A percentile compares a stretch with the other conserved stretches of the same genome.
These are phyloP conservation scores for Podospora pseudocomata DNA, from an alignment of 495 filamentous ascomycete genomes.

Conservation along the genomic window DNA sequence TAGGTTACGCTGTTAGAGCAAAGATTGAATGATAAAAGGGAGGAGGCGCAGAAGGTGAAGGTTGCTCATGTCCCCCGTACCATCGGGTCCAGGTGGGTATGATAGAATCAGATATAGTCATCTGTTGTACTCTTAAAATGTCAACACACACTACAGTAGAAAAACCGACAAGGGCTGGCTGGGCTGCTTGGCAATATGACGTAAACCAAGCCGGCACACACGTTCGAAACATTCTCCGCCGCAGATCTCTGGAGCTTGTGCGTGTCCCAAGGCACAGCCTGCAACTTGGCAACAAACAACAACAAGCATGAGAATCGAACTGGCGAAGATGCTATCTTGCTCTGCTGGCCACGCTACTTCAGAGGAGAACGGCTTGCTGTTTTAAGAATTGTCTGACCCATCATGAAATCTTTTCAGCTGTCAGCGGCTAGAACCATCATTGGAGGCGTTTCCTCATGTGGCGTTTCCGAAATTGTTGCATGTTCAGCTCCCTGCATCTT, in stretches of 20 bases:
- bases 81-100: not conserved
- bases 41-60: constrained; percentile 7
- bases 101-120: not conserved
- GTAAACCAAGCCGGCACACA: constrained; percentile 1
- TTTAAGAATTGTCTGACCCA: not conserved
- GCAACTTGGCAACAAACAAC: not conserved
- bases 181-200: not conserved
- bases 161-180: not conserved
- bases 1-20: constrained; percentile 20
- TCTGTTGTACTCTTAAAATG: no score
- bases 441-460: not conserved
- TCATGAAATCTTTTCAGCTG: not conserved
- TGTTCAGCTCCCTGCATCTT: not conserved
- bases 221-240: not conserved
- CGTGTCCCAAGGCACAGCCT: not conserved
- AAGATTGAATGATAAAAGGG: constrained; percentile 8
- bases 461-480: not conserved
- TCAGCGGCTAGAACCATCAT: not conserved
- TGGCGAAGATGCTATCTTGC: not conserved
- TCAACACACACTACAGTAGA: no score
- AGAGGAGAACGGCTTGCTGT: not conserved
- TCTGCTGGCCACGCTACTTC: not conserved
- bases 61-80: constrained; percentile 11
- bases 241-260: not conserved
- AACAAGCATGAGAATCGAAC: not conserved